These are phyloP conservation scores for Solanum microdontum DNA, from an alignment of 257 asterid species.

Conservation along the genomic window DNA sequence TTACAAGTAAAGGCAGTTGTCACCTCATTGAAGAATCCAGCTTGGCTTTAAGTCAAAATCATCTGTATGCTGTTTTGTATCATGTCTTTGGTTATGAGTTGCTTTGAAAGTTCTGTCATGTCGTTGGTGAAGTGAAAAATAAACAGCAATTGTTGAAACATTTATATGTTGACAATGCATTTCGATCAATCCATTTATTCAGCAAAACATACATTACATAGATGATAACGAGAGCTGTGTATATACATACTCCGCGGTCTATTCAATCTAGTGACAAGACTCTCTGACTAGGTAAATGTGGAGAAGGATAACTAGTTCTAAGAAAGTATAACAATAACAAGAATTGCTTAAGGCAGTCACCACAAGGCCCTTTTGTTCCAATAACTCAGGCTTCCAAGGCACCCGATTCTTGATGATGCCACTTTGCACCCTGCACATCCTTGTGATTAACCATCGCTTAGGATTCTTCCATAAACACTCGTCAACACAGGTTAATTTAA, in stretches of 20 bases:
- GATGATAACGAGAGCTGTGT: background rate
- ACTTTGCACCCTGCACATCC: background rate
- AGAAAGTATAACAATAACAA: background rate
- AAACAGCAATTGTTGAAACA: background rate
- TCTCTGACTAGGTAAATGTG: background rate
- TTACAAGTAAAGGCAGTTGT: constrained; percentile 92
- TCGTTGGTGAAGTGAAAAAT: background rate
- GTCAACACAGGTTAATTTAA: background rate
- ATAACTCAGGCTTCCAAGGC: background rate
- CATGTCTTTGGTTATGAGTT: background rate
- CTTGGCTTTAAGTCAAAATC: constrained; percentile 31
- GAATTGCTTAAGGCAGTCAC: background rate
- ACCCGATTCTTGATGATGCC: background rate
- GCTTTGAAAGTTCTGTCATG: constrained; percentile 34
- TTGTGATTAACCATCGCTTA: background rate
- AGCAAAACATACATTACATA: background rate
- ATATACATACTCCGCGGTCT: background rate
- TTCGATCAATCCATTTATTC: background rate
- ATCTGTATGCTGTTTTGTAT: background rate
- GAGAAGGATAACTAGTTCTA: background rate
- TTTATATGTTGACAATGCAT: background rate
- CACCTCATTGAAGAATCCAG: constrained; percentile 65
- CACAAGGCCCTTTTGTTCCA: background rate
- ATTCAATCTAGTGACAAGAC: background rate
- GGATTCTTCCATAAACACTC: background rate